Evolutionary conservation across 169 alveolate species (phyloP), one percentile per base, ranked within the genome.

Genomic region (Miamiensis avidus): DNA sequence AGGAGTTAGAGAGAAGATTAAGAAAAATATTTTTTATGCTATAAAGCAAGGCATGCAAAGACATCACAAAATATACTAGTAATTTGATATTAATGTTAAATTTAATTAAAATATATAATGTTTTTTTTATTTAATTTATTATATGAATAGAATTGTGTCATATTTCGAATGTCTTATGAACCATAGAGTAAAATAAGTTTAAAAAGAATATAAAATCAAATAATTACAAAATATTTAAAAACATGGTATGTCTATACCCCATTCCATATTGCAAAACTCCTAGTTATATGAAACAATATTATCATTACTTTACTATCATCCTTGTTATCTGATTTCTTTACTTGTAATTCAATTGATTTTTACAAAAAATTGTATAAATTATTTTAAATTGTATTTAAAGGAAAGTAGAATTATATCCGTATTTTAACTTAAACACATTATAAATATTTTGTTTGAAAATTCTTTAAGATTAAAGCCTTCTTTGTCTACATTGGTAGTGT

Each of bases 261-360:
- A 34, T 1, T 49, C 64, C 31, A 49, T 79, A 49, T 16, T 49
- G n/a, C 29, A 79, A 25, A 79, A 79, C 64, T 49, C 64, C 20
- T 64, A 79, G 25, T 79, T 79, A 64, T 79, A 49, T 79, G 84
- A 79, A 64, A 34, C 75, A 0, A 28, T 79, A 0, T 49, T 79
- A 11, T 34, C 75, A 28, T 79, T 79, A 20, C 76, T 79, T 25
- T 79, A 79, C 64, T 31, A 49, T 79, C 84, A 79, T 25, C 84
- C 84, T 79, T 79, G 84, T n/a, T 79, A 79, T 65, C 34, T 79
- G 25, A 49, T 49, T 49, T 11, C 26, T 11, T 49, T 49, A 49
- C 20, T 49, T 11, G 69, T 49, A 49, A 49, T 49, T 11, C 69
- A 49, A 49, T 11, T 49, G 4, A 49, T 11, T 11, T 49, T 49